Evolutionary conservation across 2,329 filamentous ascomycete genomes (phyloP), one percentile per base, ranked within the genome.

Genomic region (Alternaria longipes): DNA sequence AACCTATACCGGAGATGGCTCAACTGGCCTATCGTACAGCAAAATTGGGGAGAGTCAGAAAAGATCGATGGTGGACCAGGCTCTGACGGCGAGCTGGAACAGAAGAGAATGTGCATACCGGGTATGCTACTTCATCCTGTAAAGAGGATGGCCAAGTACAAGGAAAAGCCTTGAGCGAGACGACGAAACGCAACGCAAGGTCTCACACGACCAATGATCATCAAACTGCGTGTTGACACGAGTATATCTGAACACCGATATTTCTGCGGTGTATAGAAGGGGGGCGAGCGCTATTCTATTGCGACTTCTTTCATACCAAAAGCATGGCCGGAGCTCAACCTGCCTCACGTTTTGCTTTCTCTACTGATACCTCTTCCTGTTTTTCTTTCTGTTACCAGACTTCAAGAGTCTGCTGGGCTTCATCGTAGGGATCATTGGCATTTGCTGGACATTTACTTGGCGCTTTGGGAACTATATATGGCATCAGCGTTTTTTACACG

Each of bases 91-190:
- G 40, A 81, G 81, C 63, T 79, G 66, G 65, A 90, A 88, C 85
- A 84, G 83, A 51, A 86, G 89, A 86, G 93, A 61, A 96, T 97
- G 93, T 97, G 94, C 80, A 81, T 97, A 41, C 93, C 93, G 8
- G 92, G 91, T 0, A 94, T 97, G 90, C 80, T 97, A 63, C 80
- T 97, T 65, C 94, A 97, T 84, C 94, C 94, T 0, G 86, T 97
- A 54, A 97, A 97, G 83, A 86, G 87, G 54, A 79, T 79, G 76
- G 63, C 57, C 32, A 73, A 65, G 68, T 66, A 73, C n/a, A 52
- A 61, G 47, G 53, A 66, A 11, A 72, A 67, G 51, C 66, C 56
- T 34, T 60, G 55, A 58, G 22, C 54, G 46, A 50, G 20, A 50
- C 30, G 46, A 50, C 46, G 46, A 18, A 50, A 50, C 32, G 46